Base-by-base conservation (phyloP, 371 early-diverging fungal genomes). In the Phascolomyces articulosus region DNA sequence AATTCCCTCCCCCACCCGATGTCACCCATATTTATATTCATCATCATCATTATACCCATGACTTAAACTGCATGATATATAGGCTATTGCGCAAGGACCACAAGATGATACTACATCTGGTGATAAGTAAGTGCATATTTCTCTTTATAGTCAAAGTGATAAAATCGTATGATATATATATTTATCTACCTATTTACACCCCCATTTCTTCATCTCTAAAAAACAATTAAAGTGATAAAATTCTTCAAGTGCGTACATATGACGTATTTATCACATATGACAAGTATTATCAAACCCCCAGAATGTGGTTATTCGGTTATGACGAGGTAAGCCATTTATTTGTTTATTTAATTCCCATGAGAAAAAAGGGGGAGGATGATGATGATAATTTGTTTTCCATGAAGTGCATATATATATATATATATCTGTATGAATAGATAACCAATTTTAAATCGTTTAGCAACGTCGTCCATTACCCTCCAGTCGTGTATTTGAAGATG, bases 201-300 rank as follows among this genome's bases (percentile, higher is more conserved):
- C 3, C 31, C 34, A 6, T 34, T 34, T 34, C 11, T 34, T 34
- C 11, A 34, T 2, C 11, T 2, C 34, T 34, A 11, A 34, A 34
- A 1, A 13, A 18, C 23, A 0, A 56, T 7, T n/a, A 20, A 58
- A 88, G 88, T 64, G 93, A 95, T 76, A 96, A 95, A 73, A 93
- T 97, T 70, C 78, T 97, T 62, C 91, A 87, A 59, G 96, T 96
- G 23, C 90, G 98, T 65, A 97, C 98, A 2, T 98, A 97, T 70
- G 98, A 97, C 79, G 85, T 98, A 40, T 93, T 93, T 69, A 98
- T 98, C 67, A 96, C 98, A 15, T 98, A 98, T 80, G 99, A 98
- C 87, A 98, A 98, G 77, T 97, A 96, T 76, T 96, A 96, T 70
- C 96, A 96, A 76, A 97, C 97, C 0, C 98, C 98, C 15, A 90